Base-by-base conservation (phyloP, 805 yeast species). In the Cyberlindnera xylosilytica region DNA sequence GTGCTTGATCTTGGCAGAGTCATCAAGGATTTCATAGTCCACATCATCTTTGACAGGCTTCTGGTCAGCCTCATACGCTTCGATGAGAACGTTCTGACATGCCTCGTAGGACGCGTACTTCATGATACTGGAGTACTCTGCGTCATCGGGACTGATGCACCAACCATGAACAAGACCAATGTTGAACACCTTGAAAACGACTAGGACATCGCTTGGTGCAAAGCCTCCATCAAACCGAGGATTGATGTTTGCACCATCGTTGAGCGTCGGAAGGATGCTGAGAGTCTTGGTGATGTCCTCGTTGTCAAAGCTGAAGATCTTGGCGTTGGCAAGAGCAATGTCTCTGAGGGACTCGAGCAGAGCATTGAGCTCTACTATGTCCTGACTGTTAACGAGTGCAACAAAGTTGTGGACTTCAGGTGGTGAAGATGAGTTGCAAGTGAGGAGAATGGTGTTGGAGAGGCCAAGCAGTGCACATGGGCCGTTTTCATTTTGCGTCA, bases 391-490 rank as follows among this genome's bases (percentile, higher is more conserved):
- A 3, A 69, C 66, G 16, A 65, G 51, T 3, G 57, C 57, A 3
- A 62, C 59, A 33, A 70, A 44, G 10, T 54, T 56, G 26, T 54
- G 52, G 1, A 54, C 54, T 27, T 53, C 60, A 9, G 49, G 42
- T 19, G 53, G 45, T n/a, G 54, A 46, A 3, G 47, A 45, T 13
- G 45, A 54, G 7, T 57, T 53, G 12, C 72, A 72, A 3, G 78
- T 65, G 16, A 89, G 61, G 6, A 87, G 58, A 13, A 90, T 59
- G 0, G 87, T 75, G 58, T 90, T 90, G 37, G 79, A 72, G 31
- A 90, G 64, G 0, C 96, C 90, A 12, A 90, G 73, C 29, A 90
- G 62, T 2, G 96, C 95, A 58, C 96, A 89, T 0, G 97, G 96
- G 0, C 97, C 97, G 56, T 88, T 87, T 36, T 65, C 69, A 48